Evolutionary conservation across 176 grass and related monocot genomes (phyloP).

Genomic region (Musa itinerans): DNA sequence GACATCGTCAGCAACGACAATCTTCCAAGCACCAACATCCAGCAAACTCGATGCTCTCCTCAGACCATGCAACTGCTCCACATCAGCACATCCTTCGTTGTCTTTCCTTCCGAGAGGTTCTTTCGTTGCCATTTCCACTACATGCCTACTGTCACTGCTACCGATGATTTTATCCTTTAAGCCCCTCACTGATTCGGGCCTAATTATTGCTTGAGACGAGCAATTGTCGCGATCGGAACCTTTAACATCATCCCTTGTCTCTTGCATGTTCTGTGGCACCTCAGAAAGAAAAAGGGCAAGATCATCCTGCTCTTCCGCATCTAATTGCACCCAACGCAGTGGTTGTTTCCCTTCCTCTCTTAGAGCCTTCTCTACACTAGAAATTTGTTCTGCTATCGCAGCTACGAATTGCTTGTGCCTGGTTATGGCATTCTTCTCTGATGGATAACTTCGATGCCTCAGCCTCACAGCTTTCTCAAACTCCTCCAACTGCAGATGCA

Average conservation of each 20-base stretch:
- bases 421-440: constrained; percentile 44
- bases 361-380: constrained; percentile 37
- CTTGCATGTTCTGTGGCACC: constrained; percentile 27
- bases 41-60: constrained; percentile 25
- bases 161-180: neutral
- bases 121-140: constrained; percentile 22
- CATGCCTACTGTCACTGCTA: constrained; percentile 17
- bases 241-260: constrained; percentile 21
- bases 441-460: constrained; percentile 50
- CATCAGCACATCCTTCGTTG: constrained; percentile 25
- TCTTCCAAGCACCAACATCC: constrained; percentile 40
- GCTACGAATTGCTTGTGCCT: constrained; percentile 64
- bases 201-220: neutral
- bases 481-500: constrained; percentile 58
- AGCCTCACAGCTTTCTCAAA: constrained; percentile 67
- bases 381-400: constrained; percentile 62
- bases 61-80: constrained; percentile 37
- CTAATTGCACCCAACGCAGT: constrained; percentile 71
- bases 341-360: constrained; percentile 30
- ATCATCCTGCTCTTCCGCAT: constrained; percentile 71
- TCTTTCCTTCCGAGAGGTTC: constrained; percentile 39
- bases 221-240: constrained; percentile 6
- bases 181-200: neutral
- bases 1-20: constrained; percentile 34
- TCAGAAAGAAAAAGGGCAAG: constrained; percentile 75